Percentiles rank a stretch among this genome's conserved stretches.
Evolutionary conservation across 805 yeast species (phyloP).

Genomic region (Ogataea pilisensis): DNA sequence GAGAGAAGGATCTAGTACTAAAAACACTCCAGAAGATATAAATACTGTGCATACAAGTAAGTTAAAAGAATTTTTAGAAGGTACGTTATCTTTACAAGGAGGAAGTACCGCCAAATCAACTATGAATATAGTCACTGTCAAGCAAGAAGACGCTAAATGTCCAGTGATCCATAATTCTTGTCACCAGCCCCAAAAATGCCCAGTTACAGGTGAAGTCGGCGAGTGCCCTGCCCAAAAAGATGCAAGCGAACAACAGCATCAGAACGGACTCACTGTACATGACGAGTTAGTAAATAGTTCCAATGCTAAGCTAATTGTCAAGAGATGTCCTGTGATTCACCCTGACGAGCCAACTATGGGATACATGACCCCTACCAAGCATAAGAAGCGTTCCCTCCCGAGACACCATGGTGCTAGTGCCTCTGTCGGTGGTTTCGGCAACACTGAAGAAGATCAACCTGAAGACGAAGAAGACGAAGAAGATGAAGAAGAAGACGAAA

Average conservation of each 20-base stretch:
- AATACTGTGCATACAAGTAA: slow-evolving; percentile 30
- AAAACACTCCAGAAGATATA: slow-evolving; percentile 18
- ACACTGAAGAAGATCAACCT: too few relatives aligned
- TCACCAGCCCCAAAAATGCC: slow-evolving; percentile 14
- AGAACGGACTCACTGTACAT: too few relatives aligned
- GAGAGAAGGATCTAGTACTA: slow-evolving; percentile 1
- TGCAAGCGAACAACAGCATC: neutral
- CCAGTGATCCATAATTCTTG: slow-evolving; percentile 6
- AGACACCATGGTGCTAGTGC: too few relatives aligned
- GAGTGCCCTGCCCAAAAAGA: slow-evolving; percentile 20
- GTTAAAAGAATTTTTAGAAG: slow-evolving; percentile 30
- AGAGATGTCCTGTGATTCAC: slow-evolving; percentile 29
- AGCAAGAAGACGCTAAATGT: slow-evolving; percentile 4
- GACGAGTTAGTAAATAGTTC: neutral
- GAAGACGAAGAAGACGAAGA: slow-evolving; percentile 11
- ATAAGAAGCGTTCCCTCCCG: neutral
- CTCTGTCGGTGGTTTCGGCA: too few relatives aligned
- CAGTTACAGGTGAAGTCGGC: slow-evolving; percentile 23
- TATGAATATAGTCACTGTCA: neutral
- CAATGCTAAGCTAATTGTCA: slow-evolving; percentile 6
- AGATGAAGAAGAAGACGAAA: slow-evolving; percentile 24
- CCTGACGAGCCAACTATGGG: slow-evolving; percentile 17
- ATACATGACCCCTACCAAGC: slow-evolving; percentile 4
- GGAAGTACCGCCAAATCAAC: neutral
- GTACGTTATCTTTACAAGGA: slow-evolving; percentile 16